phyloP scores from a whole-genome alignment of 352 stramenopile genomes.

The Phytophthora podocarpi region DNA sequence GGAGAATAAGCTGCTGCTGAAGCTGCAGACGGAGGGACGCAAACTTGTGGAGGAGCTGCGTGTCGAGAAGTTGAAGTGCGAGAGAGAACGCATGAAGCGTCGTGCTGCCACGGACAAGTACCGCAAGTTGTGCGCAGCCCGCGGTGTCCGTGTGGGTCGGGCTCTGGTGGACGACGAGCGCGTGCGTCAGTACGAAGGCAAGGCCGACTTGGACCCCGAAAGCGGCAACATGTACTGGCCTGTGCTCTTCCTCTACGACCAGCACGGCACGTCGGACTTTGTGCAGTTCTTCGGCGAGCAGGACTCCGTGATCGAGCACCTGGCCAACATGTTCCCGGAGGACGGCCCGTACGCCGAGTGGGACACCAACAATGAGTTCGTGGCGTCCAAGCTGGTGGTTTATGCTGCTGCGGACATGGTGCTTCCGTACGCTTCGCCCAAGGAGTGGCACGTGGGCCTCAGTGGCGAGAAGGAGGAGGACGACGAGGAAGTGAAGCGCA shows the following conservation, averaged over 20 bases:
- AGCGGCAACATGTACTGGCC: constrained; percentile 77
- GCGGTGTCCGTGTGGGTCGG: constrained; percentile 69
- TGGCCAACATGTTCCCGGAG: constrained; percentile 91
- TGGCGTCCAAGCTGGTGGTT: constrained; percentile 76
- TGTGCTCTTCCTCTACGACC: constrained; percentile 85
- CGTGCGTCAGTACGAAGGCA: constrained; percentile 83
- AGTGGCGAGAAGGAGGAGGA: constrained; percentile 76
- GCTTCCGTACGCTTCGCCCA: constrained; percentile 56
- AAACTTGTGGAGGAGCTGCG: constrained; percentile 68
- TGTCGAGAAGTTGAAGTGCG: constrained; percentile 64
- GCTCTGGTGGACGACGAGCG: constrained; percentile 82
- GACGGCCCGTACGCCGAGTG: constrained; percentile 84
- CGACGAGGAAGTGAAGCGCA: constrained; percentile 60
- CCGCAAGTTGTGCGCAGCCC: constrained; percentile 68
- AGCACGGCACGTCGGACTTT: constrained; percentile 87
- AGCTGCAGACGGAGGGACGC: constrained; percentile 66
- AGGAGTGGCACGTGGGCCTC: constrained; percentile 85
- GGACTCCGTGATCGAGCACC: constrained; percentile 82
- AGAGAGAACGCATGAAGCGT: constrained; percentile 70
- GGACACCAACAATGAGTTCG: constrained; percentile 74
- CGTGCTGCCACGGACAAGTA: constrained; percentile 80
- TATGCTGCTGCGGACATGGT: constrained; percentile 80
- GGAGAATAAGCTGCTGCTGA: constrained; percentile 78
- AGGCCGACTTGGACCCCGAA: constrained; percentile 71
- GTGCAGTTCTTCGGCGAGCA: constrained; percentile 82